phyloP scores from a whole-genome alignment of 2,329 filamentous ascomycete species.

The Diaporthe australafricana region DNA sequence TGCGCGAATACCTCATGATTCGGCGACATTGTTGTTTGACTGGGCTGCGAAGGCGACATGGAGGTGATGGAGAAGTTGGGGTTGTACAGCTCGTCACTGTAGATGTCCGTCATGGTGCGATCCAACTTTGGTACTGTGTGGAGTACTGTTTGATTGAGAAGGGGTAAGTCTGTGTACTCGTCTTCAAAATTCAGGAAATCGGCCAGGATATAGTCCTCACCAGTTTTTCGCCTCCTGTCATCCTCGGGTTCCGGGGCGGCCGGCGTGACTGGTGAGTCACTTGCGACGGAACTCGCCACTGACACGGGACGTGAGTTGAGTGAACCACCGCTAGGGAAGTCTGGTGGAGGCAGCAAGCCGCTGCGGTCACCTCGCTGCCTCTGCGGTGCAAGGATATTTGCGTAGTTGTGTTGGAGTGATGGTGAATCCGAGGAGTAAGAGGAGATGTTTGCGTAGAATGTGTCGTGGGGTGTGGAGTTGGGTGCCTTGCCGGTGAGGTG shows the following conservation, averaged over 20 bases:
- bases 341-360: slow-evolving; percentile 58
- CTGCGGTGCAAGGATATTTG: slow-evolving; percentile 52
- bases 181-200: slow-evolving; percentile 34
- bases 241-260: slow-evolving; percentile 61
- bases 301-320: slow-evolving; percentile 63
- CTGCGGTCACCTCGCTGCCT: slow-evolving; percentile 53
- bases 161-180: slow-evolving; percentile 76
- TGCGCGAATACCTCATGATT: slow-evolving; percentile 76
- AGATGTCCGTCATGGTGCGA: slow-evolving; percentile 87
- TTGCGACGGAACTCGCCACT: slow-evolving; percentile 67
- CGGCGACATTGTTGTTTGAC: slow-evolving; percentile 61
- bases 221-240: slow-evolving; percentile 63
- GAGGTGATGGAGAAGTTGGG: slow-evolving; percentile 72
- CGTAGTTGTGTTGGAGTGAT: slow-evolving; percentile 55
- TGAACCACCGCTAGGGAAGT: slow-evolving; percentile 53
- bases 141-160: slow-evolving; percentile 64
- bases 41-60: slow-evolving; percentile 61
- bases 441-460: slow-evolving; percentile 57
- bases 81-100: slow-evolving; percentile 86
- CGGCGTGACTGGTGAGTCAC: slow-evolving; percentile 71
- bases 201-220: slow-evolving; percentile 55
- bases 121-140: slow-evolving; percentile 79
- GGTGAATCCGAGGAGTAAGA: slow-evolving; percentile 52
- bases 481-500: slow-evolving; percentile 57
- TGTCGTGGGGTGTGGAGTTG: slow-evolving; percentile 45